Evolutionary conservation across 176 grass and related monocot genomes (phyloP).

Genomic region (Zizania latifolia): DNA sequence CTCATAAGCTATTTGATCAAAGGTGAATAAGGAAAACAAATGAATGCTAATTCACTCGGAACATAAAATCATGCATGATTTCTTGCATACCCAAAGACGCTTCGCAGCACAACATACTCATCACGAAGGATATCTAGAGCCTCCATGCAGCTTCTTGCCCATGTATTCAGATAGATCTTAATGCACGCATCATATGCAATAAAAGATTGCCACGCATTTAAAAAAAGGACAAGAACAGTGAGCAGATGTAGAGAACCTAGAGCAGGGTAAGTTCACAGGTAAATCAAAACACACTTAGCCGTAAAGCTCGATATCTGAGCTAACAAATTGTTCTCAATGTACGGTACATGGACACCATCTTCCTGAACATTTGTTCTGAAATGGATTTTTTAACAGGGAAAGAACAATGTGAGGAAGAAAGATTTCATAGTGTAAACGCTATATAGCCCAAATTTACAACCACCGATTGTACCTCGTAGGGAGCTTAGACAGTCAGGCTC

Average conservation of each 20-base stretch:
- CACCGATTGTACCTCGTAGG: constrained; percentile 29
- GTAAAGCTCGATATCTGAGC: constrained; percentile 62
- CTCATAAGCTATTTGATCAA: constrained; percentile 14
- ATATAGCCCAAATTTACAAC: background rate
- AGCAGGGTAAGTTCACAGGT: background rate
- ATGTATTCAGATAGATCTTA: constrained; percentile 83
- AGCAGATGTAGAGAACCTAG: background rate
- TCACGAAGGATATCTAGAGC: constrained; percentile 85
- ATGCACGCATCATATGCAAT: constrained; percentile 93
- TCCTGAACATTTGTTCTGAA: constrained; percentile 42
- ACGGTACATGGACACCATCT: constrained; percentile 36
- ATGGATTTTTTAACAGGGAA: constrained; percentile 6
- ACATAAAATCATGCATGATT: background rate
- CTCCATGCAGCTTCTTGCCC: constrained; percentile 79
- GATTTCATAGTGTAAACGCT: background rate
- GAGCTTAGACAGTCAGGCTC: constrained; percentile 45
- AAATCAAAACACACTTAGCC: constrained; percentile 49
- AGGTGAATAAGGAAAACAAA: constrained; percentile 5
- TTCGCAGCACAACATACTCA: constrained; percentile 72
- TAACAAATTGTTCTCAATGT: constrained; percentile 41
- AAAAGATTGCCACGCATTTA: constrained; percentile 91
- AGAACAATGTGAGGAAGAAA: background rate
- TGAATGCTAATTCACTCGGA: background rate
- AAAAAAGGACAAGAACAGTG: constrained; percentile 11
- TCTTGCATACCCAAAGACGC: constrained; percentile 69